A percentile compares a stretch with the other conserved stretches of the same genome.
Conservation (phyloP, 2,329 filamentous ascomycete species). For the Ramularia endophylla region DNA sequence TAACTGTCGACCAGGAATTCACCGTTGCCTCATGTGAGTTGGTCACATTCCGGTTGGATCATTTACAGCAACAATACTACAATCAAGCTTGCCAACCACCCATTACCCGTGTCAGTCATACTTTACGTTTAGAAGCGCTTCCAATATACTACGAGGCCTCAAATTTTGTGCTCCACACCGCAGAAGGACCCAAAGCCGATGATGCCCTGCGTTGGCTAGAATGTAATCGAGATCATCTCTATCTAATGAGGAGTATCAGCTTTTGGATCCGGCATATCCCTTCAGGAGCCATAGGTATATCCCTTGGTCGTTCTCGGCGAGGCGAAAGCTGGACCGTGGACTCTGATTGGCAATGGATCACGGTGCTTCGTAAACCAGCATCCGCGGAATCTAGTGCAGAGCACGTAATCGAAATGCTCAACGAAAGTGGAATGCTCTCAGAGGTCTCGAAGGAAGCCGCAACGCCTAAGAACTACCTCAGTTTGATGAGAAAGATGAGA, state of each 20-base stretch:
- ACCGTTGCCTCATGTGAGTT: constrained; percentile 20
- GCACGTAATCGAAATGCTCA: constrained; percentile 18
- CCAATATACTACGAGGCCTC: constrained; percentile 28
- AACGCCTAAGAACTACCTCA: constrained; percentile 15
- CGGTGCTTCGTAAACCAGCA: constrained; percentile 21
- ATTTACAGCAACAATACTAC: constrained; percentile 25
- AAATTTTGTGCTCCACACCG: constrained; percentile 26
- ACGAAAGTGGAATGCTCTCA: constrained; percentile 1
- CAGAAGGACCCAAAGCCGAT: constrained; percentile 22
- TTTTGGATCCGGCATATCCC: constrained; percentile 27
- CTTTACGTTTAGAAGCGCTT: constrained; percentile 24
- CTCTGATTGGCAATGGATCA: constrained; percentile 26
- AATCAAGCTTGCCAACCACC: constrained; percentile 23
- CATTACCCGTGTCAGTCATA: constrained; percentile 22
- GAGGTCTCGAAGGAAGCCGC: constrained; percentile 10
- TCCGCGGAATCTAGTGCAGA: constrained; percentile 19
- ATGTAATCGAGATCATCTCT: constrained; percentile 17
- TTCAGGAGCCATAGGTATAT: constrained; percentile 20
- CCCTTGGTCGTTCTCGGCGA: constrained; percentile 6
- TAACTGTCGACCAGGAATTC: constrained; percentile 8
- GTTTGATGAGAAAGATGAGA: too few species aligned
- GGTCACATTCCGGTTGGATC: constrained; percentile 28
- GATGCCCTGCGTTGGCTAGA: constrained; percentile 24
- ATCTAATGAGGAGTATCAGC: constrained; percentile 15
- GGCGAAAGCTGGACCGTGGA: constrained; percentile 16